Evolutionary conservation across 345 rosid species (phyloP).

Genomic region (Eucalyptus curtisii): DNA sequence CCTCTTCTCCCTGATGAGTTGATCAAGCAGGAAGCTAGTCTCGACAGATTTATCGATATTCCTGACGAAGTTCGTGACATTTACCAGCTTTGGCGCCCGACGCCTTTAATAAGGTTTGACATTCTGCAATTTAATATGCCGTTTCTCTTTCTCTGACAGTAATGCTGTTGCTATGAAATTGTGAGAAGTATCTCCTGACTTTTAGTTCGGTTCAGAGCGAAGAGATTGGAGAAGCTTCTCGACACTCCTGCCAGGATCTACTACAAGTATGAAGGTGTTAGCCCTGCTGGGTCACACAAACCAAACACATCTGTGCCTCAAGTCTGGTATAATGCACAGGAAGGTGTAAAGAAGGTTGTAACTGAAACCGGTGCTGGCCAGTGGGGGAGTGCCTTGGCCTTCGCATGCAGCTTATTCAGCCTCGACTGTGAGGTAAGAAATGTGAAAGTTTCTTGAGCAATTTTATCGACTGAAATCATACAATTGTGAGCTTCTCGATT

Average conservation of each 20-base stretch:
- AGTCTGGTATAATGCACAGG: conserved; percentile 66
- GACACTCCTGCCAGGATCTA: conserved; percentile 85
- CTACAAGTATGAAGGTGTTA: conserved; percentile 88
- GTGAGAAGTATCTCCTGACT: background rate
- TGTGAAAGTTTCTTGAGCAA: background rate
- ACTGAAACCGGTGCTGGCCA: conserved; percentile 99
- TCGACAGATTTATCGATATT: conserved; percentile 63
- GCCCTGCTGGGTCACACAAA: conserved; percentile 98
- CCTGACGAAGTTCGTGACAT: conserved; percentile 82
- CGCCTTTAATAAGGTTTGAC: conserved; percentile 73
- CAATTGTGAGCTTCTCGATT: background rate
- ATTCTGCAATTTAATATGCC: background rate
- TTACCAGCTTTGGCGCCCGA: conserved; percentile 90
- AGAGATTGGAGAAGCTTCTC: conserved; percentile 89
- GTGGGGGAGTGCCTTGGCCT: conserved; percentile 92
- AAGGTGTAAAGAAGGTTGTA: conserved; percentile 67
- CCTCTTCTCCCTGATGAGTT: conserved; percentile 77
- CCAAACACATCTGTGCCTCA: conserved; percentile 89
- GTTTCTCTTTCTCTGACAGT: background rate
- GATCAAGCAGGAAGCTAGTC: conserved; percentile 70
- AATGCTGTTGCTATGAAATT: background rate
- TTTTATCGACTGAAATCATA: background rate
- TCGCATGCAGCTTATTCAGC: conserved; percentile 79
- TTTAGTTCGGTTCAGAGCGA: conserved; percentile 44
- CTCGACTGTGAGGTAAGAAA: conserved; percentile 61